Base-by-base conservation (phyloP, 257 asterid species). In the Cruciata laevipes region DNA sequence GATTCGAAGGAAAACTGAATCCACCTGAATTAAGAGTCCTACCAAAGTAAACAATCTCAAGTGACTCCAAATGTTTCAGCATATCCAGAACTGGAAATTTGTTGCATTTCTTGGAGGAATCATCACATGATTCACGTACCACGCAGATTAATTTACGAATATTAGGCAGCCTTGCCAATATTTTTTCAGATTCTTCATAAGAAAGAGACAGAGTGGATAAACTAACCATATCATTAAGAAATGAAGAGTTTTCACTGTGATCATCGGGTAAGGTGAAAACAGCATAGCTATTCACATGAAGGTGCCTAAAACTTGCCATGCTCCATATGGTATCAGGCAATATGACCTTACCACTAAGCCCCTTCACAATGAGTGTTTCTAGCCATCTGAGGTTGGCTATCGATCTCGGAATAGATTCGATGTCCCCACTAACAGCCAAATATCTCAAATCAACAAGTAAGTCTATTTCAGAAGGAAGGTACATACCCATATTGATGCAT, bases 361-460 rank as follows among this genome's bases (percentile, higher is more conserved):
- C 64, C 64, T 59, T 59, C 64, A 59, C 64, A 30, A 59, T 25
- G 32, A 59, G n/a, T 27, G 64, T 59, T 59, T 59, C 40, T 16
- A 59, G 64, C 20, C 31, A n/a, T 21, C 38, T 14, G 38, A 59
- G 64, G 21, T 59, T 59, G 64, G 64, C 37, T 27, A 59, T 59
- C 30, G 64, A 59, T 30, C 40, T 14, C 5, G 64, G 40, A 59
- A 59, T 59, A 59, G 38, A 59, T 3, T 59, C 40, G 38, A 59
- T 59, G 21, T 59, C 64, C 21, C 64, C 64, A 59, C 64, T 59
- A 27, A 59, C 40, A 11, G 64, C 64, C 40, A 59, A 59, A 30
- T 59, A 59, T 59, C 64, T 59, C 64, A 59, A 9, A 14, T 59
- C n/a, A 59, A 14, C 64, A 27, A 59, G 64, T 30, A 18, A 14